Evolutionary conservation across 768 basidiomycete species (phyloP), one percentile per base, ranked within the genome.

Genomic region (Epithele typhae): DNA sequence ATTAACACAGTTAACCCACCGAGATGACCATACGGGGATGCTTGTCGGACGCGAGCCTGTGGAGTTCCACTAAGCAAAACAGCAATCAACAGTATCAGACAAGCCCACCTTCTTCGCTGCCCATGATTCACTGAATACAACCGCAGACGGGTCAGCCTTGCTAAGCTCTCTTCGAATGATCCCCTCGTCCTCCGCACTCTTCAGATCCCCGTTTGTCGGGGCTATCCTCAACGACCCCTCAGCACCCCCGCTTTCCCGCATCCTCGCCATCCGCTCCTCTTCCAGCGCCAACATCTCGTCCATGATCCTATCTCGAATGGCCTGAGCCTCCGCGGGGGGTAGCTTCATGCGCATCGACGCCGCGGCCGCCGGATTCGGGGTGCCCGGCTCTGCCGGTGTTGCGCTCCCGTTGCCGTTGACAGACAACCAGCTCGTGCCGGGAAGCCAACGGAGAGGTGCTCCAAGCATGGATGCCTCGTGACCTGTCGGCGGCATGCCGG

Each of bases 61-160:
- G 25, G 30, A 47, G 12, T 4, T 6, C 5, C 38, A 33, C 30
- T n/a, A 47, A 24, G 25, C 23, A 41, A 25, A 45, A 1, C 17
- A 36, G 5, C 14, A 4, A 15, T n/a, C 22, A 11, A 2, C 14
- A 14, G n/a, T 7, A 1, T 12, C 2, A 10, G 23, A 34, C 36
- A 10, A 19, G 17, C 38, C 10, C 47, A 87, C 89, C 78, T 94
- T 96, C 73, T 99, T 99, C 15, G 86, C 74, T 27, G 81, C 71
- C 93, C 94, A 99, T 2, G 90, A 89, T 67, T 99, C 96, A 60
- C 86, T 88, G 65, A 99, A 94, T 4, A 97, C 89, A 10, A 93
- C 82, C 4, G 94, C 96, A 21, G 92, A 94, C 2, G 96, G 96
- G 65, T 99, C 96, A 8, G 77, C 89, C 68, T 92, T 96, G 66